A percentile compares a stretch with the other conserved stretches of the same genome.
Evolutionary conservation across 768 basidiomycete genomes (phyloP).

Genomic region (Suillus luteus): DNA sequence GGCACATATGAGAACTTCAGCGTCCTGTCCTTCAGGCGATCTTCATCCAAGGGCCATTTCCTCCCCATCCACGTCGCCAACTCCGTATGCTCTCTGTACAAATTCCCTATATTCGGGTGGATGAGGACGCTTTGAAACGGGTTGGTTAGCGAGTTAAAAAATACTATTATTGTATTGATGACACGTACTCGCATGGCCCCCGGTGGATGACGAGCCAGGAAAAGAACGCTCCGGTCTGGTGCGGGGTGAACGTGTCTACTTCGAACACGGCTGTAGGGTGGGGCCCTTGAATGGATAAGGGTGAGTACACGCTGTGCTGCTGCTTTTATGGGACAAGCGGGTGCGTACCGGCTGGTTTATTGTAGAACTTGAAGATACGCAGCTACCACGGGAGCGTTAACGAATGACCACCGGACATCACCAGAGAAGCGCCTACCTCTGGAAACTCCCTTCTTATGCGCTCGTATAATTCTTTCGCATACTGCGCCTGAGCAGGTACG

Average conservation of each 20-base stretch:
- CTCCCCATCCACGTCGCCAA: constrained; percentile 66
- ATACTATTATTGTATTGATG: constrained; percentile 1
- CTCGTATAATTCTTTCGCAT: constrained; percentile 59
- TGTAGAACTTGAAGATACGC: constrained; percentile 61
- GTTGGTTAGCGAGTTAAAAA: neutral
- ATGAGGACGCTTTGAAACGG: constrained; percentile 53
- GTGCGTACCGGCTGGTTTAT: constrained; percentile 57
- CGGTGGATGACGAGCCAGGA: constrained; percentile 67
- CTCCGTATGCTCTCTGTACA: constrained; percentile 61
- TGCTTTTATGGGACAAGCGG: neutral
- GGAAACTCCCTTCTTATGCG: constrained; percentile 65
- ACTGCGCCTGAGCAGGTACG: constrained; percentile 44
- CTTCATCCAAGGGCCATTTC: constrained; percentile 48
- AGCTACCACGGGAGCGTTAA: constrained; percentile 40
- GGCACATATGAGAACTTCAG: too few relatives aligned
- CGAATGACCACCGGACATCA: neutral
- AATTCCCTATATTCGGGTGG: constrained; percentile 67
- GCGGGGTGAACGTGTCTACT: constrained; percentile 64
- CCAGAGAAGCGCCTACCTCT: constrained; percentile 43
- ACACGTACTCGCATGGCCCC: constrained; percentile 67
- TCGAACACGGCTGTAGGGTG: constrained; percentile 76
- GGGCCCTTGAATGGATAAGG: constrained; percentile 44
- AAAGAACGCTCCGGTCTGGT: constrained; percentile 69
- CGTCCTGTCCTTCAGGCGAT: neutral
- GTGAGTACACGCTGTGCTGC: constrained; percentile 1